These are phyloP conservation scores for Corchorus capsularis DNA, from an alignment of 345 rosid genomes.

Conservation along the genomic window DNA sequence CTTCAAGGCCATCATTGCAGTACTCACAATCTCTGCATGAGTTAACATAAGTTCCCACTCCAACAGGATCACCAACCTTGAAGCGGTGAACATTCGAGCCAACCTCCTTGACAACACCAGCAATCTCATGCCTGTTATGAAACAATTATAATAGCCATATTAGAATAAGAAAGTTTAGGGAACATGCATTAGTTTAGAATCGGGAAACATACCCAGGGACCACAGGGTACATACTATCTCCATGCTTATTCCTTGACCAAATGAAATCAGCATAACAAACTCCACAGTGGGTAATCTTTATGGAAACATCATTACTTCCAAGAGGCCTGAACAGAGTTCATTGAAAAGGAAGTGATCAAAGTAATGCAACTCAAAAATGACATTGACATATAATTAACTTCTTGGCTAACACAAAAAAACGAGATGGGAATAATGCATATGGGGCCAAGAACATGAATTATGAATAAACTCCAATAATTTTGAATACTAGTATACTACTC, in stretches of 20 bases:
- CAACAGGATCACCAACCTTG: constrained; percentile 82
- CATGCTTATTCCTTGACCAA: constrained; percentile 68
- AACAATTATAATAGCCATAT: not conserved
- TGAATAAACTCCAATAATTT: not conserved
- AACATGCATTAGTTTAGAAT: not conserved
- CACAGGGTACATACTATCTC: constrained; percentile 73
- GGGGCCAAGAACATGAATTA: not conserved
- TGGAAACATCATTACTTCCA: constrained; percentile 63
- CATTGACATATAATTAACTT: too few species aligned
- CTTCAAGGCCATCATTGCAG: constrained; percentile 61
- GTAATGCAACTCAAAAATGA: not conserved
- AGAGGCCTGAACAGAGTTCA: constrained; percentile 46
- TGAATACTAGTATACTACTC: not conserved
- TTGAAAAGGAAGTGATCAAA: not conserved
- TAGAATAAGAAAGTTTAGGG: constrained; percentile 18
- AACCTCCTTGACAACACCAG: constrained; percentile 77
- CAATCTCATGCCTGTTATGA: constrained; percentile 77
- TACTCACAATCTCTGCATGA: constrained; percentile 79
- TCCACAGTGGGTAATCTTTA: constrained; percentile 87
- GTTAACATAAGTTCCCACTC: constrained; percentile 89
- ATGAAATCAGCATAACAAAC: constrained; percentile 84
- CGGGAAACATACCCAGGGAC: constrained; percentile 75
- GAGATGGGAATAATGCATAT: not conserved
- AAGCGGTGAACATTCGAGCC: constrained; percentile 63
- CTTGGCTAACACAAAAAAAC: too few species aligned